Conservation (phyloP, 805 yeast species). For the Lipomyces chichibuensis region DNA sequence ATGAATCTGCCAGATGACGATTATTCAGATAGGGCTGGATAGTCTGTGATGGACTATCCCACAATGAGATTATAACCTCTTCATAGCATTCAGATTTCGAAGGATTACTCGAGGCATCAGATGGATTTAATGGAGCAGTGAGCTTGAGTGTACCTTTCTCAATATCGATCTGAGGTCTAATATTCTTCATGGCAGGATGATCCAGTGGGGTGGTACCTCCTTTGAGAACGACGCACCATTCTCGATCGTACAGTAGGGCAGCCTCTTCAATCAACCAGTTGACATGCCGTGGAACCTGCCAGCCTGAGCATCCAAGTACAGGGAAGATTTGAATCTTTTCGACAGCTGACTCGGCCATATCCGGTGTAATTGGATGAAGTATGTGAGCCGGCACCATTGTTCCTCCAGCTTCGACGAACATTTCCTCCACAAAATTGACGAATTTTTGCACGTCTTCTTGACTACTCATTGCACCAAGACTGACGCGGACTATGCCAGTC, state of each 20-base stretch:
- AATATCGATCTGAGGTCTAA: not conserved
- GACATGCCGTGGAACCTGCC: not conserved
- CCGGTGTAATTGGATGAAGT: not conserved
- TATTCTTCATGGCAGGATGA: not conserved
- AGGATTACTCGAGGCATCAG: not conserved
- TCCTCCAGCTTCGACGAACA: not conserved
- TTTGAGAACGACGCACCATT: conserved; percentile 1
- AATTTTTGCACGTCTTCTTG: conserved; percentile 1
- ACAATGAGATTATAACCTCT: not conserved
- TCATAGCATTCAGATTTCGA: not conserved
- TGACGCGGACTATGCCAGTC: conserved; percentile 5
- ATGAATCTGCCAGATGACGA: not conserved
- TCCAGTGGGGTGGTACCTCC: not conserved
- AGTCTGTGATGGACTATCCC: not conserved
- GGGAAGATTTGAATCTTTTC: not conserved
- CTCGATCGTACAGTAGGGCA: not conserved
- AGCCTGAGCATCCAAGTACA: not conserved
- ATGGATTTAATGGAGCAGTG: not conserved
- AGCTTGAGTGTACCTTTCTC: conserved; percentile 4
- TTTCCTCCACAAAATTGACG: not conserved
- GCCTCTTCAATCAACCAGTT: not conserved
- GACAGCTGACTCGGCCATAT: not conserved
- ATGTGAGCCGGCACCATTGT: not conserved
- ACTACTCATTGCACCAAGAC: conserved; percentile 8
- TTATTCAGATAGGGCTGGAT: not conserved